Evolutionary conservation across 225 moss, liverwort and hornwort genomes (phyloP), one percentile per base, ranked within the genome.

Genomic region (Pseudoscleropodium purum): DNA sequence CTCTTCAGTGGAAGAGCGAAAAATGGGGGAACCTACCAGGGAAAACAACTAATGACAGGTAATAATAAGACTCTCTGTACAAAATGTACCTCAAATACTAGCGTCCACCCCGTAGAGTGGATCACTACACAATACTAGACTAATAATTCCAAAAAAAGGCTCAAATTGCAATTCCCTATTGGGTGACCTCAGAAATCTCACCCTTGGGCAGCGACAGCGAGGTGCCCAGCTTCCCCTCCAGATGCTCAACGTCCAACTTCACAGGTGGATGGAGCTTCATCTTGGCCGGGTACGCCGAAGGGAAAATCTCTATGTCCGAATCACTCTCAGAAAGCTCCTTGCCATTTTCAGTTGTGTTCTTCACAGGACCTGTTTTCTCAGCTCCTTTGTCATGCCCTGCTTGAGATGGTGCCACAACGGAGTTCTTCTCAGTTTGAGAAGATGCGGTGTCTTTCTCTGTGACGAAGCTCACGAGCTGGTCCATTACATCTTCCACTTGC

Each of bases 1-100:
- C 91, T 93, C 90, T 92, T 91, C 89, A 91, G 87, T 88, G 54
- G 88, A 88, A 91, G 91, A 93, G 86, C 70, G 69, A 84, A 91
- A 91, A 91, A 88, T 85, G 88, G 80, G 82, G 83, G 84, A 82
- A 61, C 54, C 82, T 91, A 91, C 79, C 84, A 83, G 43, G 67
- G 30, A 65, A 54, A 81, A n/a, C 60, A 74, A 74, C 30, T 81
- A 76, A 84, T 4, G 79, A 76, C 57, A 86, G 54, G 67, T 73
- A 43, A 52, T 31, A 57, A 75, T 7, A 75, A 54, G 34, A 33
- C 26, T n/a, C 84, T 90, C 62, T 92, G 92, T 93, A 92, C 93
- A 92, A 73, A 87, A 75, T 93, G 63, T 91, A 93, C 91, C 90
- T 87, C 45, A 60, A 45, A 80, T 68, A 80, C 36, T 45, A 57